Conservation (phyloP, 2,329 filamentous ascomycete species). For the Exophiala oligosperma region DNA sequence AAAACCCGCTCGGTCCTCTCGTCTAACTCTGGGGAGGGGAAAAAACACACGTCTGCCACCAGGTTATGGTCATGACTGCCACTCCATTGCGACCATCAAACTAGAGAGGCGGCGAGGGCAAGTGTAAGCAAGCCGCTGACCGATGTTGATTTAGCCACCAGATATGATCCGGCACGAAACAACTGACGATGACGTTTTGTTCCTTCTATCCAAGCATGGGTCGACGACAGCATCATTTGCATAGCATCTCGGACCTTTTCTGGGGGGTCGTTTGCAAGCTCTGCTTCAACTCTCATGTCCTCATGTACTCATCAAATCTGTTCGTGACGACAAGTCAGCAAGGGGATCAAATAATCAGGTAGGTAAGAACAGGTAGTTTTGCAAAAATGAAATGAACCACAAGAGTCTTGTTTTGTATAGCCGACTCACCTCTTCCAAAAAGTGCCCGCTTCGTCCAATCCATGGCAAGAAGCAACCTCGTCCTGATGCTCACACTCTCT, state of each 20-base stretch:
- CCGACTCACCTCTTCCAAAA: constrained; percentile 84
- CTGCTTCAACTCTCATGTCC: background rate
- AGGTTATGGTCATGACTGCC: too few relatives aligned
- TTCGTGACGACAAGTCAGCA: background rate
- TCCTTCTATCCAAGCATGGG: too few relatives aligned
- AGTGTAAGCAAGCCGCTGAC: too few relatives aligned
- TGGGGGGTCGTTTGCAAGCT: too few relatives aligned
- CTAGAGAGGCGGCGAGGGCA: too few relatives aligned
- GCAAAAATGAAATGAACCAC: background rate
- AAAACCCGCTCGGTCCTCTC: too few relatives aligned
- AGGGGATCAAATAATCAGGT: background rate
- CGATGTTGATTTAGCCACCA: too few relatives aligned
- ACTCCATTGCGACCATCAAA: too few relatives aligned
- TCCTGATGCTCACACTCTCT: constrained; percentile 91
- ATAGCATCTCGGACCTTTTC: background rate
- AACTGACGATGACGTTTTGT: too few relatives aligned
- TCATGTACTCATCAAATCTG: constrained; percentile 29
- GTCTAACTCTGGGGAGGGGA: too few relatives aligned
- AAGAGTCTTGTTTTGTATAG: background rate
- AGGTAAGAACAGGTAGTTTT: too few relatives aligned
- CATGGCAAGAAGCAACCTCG: constrained; percentile 87
- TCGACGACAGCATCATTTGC: background rate
- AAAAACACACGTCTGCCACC: too few relatives aligned
- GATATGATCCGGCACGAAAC: background rate
- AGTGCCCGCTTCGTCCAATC: constrained; percentile 97